Evolutionary conservation across 2,329 filamentous ascomycete genomes (phyloP).

Genomic region (Colletotrichum melonis): DNA sequence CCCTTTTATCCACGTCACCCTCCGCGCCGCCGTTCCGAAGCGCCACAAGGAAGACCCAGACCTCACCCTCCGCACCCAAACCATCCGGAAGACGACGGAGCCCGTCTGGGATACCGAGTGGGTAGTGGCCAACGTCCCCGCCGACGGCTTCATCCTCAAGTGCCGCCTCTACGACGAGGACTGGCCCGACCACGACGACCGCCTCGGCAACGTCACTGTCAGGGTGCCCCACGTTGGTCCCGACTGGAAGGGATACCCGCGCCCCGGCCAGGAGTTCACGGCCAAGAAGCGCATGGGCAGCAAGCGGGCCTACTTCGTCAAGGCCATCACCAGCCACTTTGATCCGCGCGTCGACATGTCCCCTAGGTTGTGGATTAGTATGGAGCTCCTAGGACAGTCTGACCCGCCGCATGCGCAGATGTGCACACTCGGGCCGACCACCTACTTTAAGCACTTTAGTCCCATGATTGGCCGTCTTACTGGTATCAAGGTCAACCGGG

Average conservation of each 20-base stretch:
- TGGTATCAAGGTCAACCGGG: constrained; percentile 75
- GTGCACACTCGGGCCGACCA: constrained; percentile 82
- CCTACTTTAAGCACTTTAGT: constrained; percentile 87
- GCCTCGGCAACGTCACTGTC: constrained; percentile 87
- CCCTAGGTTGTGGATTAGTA: constrained; percentile 77
- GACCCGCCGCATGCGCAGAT: constrained; percentile 74
- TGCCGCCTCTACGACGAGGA: constrained; percentile 93
- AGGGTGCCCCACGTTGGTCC: constrained; percentile 69
- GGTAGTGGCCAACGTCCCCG: constrained; percentile 88
- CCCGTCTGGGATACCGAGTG: constrained; percentile 88
- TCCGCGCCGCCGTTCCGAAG: constrained; percentile 76
- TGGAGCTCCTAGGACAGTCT: constrained; percentile 82
- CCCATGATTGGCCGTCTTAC: constrained; percentile 87
- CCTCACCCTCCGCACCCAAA: constrained; percentile 79
- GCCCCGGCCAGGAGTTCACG: constrained; percentile 69
- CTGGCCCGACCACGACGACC: constrained; percentile 84
- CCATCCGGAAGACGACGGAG: constrained; percentile 76
- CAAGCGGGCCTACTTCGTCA: constrained; percentile 85
- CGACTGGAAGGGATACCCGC: constrained; percentile 75
- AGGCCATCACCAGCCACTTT: constrained; percentile 74
- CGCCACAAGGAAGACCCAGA: constrained; percentile 89
- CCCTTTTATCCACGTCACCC: constrained; percentile 82
- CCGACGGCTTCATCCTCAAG: constrained; percentile 84
- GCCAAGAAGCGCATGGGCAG: constrained; percentile 88
- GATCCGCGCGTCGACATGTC: constrained; percentile 73